Conservation (phyloP, 1,284 basidiomycete genomes). For the Thelephora terrestris region DNA sequence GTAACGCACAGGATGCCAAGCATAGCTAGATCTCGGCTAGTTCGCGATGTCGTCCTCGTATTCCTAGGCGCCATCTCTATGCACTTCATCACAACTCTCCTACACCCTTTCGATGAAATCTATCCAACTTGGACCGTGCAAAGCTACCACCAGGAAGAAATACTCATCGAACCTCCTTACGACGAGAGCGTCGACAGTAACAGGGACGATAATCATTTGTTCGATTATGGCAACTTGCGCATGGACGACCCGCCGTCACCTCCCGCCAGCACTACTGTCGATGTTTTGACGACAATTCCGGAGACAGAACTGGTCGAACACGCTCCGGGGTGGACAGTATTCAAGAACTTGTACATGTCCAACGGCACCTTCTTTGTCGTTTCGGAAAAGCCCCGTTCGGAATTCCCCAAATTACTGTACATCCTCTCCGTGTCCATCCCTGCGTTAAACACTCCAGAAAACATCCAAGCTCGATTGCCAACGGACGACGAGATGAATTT, state of each 20-base stretch:
- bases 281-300: neutral
- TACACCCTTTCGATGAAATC: slow-evolving; percentile 23
- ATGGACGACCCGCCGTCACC: neutral
- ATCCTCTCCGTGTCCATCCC: slow-evolving; percentile 63
- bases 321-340: slow-evolving; percentile 74
- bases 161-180: slow-evolving; percentile 22
- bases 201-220: slow-evolving; percentile 4
- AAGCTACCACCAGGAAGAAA: slow-evolving; percentile 14
- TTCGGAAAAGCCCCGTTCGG: slow-evolving; percentile 30
- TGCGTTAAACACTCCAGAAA: slow-evolving; percentile 52
- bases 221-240: neutral
- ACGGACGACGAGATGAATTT: slow-evolving; percentile 50
- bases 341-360: slow-evolving; percentile 69
- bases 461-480: slow-evolving; percentile 55
- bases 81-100: slow-evolving; percentile 36
- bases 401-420: slow-evolving; percentile 52
- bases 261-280: neutral
- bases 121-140: slow-evolving; percentile 8
- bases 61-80: slow-evolving; percentile 40
- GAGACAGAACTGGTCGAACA: slow-evolving; percentile 49
- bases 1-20: neutral
- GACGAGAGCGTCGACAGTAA: slow-evolving; percentile 4
- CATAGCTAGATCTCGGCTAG: slow-evolving; percentile 17
- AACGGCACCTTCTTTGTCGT: slow-evolving; percentile 65
- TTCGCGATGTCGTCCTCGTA: slow-evolving; percentile 40